These are phyloP conservation scores for Hemileccinum rubropunctum DNA, from an alignment of 768 basidiomycete genomes.

Conservation along the genomic window DNA sequence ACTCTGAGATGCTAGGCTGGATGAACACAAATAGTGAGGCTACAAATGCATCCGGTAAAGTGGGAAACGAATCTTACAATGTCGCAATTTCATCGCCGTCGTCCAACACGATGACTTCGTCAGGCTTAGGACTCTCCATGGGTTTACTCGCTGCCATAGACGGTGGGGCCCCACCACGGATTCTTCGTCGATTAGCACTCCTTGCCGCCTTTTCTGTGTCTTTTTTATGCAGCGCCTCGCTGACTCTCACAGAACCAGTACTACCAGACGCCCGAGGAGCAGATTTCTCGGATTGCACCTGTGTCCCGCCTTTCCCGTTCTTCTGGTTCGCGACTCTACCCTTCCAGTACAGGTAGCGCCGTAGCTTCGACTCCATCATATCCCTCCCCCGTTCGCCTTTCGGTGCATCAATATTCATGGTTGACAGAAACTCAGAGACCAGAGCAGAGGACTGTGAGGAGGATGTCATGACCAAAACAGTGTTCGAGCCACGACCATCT, in stretches of 20 bases:
- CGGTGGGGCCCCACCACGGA: conserved; percentile 67
- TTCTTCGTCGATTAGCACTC: conserved; percentile 62
- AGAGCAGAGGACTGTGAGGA: conserved; percentile 72
- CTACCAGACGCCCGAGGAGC: conserved; percentile 15
- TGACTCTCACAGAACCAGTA: conserved; percentile 37
- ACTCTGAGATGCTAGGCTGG: conserved; percentile 21
- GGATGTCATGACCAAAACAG: conserved; percentile 84
- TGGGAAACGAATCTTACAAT: conserved; percentile 46
- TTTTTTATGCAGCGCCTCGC: conserved; percentile 77
- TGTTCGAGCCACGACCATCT: conserved; percentile 59
- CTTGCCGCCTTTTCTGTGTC: conserved; percentile 61
- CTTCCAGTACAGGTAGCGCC: conserved; percentile 82
- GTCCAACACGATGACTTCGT: conserved; percentile 16
- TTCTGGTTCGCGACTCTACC: conserved; percentile 37
- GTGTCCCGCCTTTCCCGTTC: conserved; percentile 6
- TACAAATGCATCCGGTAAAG: neutral
- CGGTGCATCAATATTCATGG: conserved; percentile 53
- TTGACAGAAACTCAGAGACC: conserved; percentile 75
- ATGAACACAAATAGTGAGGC: neutral
- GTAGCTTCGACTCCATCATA: conserved; percentile 80
- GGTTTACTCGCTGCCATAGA: conserved; percentile 7
- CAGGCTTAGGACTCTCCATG: conserved; percentile 8
- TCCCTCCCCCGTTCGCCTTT: conserved; percentile 61
- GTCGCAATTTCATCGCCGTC: conserved; percentile 45
- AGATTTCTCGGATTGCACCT: neutral